Evolutionary conservation across 2,329 filamentous ascomycete genomes (phyloP).

Genomic region (Fusarium siculi): DNA sequence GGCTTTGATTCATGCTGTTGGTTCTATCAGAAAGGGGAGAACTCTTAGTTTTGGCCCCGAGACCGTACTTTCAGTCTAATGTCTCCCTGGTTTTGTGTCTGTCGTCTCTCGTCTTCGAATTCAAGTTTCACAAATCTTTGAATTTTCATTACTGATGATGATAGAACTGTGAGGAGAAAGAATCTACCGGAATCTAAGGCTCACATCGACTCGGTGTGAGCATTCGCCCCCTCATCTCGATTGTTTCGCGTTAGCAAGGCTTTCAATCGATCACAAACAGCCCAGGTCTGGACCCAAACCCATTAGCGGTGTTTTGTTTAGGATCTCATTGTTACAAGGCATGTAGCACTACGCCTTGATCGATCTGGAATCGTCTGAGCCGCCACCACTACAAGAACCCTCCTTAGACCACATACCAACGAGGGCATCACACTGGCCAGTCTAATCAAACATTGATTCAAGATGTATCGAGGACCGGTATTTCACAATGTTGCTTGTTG

Average conservation of each 20-base stretch:
- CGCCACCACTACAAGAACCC: neutral
- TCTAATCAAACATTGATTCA: neutral
- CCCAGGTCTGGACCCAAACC: neutral
- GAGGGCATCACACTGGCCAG: neutral
- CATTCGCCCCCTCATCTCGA: neutral
- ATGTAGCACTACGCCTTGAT: neutral
- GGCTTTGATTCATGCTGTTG: neutral
- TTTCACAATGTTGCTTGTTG: neutral
- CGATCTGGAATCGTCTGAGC: neutral
- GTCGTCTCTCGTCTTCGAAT: neutral
- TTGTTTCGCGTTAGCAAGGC: no score
- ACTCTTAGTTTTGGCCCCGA: accelerated
- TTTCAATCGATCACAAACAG: neutral
- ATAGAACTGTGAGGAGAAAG: neutral
- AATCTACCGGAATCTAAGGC: accelerated
- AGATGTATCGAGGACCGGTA: neutral
- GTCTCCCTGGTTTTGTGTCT: neutral
- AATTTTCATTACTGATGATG: no score
- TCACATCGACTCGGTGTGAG: neutral
- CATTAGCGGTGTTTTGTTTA: no score
- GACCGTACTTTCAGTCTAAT: neutral
- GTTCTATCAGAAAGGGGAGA: neutral
- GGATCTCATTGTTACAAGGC: neutral
- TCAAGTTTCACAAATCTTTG: neutral
- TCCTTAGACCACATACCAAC: neutral